A percentile compares a stretch with the other conserved stretches of the same genome.
phyloP scores from a whole-genome alignment of 139 green algal species.

The Mychonastes homosphaera region DNA sequence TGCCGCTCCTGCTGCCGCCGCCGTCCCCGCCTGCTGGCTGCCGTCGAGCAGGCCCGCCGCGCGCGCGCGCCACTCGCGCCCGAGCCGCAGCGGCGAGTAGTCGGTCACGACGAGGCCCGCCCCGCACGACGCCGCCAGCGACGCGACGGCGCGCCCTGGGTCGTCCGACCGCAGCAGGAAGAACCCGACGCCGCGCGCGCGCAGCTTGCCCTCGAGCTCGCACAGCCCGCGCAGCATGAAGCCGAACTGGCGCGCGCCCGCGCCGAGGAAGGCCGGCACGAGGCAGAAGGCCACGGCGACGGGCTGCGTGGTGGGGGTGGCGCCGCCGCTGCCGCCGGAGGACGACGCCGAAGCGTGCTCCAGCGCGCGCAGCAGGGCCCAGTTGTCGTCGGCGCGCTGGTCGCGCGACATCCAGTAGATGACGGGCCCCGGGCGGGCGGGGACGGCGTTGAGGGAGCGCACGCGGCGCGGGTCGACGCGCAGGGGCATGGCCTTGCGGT shows the following conservation, averaged over 20 bases:
- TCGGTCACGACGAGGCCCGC: conserved; percentile 82
- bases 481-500: no score
- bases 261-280: conserved; percentile 56
- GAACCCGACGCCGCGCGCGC: conserved; percentile 59
- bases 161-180: conserved; percentile 60
- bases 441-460: no score
- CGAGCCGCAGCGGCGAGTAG: conserved; percentile 70
- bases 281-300: conserved; percentile 78
- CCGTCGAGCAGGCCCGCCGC: conserved; percentile 17
- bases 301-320: no score
- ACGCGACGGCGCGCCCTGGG: background rate
- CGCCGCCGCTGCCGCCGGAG: no score
- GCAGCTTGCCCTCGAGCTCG: conserved; percentile 47
- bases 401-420: conserved; percentile 91
- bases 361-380: conserved; percentile 79
- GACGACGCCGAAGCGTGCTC: conserved; percentile 53
- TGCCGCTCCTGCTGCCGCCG: no score
- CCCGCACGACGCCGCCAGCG: no score
- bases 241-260: conserved; percentile 70
- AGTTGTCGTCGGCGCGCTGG: conserved; percentile 88
- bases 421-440: no score
- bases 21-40: background rate
- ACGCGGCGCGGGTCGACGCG: no score
- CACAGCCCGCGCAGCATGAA: conserved; percentile 82
- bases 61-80: conserved; percentile 53